Conservation (phyloP, 371 early-diverging fungal species). For the Mucor irregularis region DNA sequence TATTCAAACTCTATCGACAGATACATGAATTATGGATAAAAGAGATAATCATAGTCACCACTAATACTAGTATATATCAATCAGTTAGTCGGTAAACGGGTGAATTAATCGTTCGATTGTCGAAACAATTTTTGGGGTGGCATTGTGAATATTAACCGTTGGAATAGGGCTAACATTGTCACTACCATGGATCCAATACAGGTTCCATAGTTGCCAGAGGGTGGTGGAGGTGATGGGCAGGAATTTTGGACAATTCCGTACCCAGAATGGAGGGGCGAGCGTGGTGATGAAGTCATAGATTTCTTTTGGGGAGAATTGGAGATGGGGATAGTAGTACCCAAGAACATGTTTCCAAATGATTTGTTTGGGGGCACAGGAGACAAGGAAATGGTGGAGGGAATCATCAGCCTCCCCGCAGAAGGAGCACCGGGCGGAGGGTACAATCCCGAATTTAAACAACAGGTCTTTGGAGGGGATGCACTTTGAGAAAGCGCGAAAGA, state of each 20-base stretch:
- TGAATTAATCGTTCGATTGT: background rate
- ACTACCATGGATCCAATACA: background rate
- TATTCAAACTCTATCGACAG: too few relatives aligned
- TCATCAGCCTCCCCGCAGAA: background rate
- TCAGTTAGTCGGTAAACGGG: background rate
- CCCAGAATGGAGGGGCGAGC: background rate
- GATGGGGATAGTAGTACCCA: background rate
- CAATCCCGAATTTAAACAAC: background rate
- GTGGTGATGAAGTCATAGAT: background rate
- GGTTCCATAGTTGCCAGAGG: background rate
- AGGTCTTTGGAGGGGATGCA: background rate
- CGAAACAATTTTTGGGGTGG: background rate
- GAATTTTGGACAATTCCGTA: background rate
- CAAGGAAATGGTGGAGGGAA: background rate
- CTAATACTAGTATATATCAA: background rate
- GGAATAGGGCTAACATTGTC: background rate
- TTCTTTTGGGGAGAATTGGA: background rate
- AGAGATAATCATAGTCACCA: too few relatives aligned
- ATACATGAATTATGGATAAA: too few relatives aligned
- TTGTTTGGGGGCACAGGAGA: background rate
- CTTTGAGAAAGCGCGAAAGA: background rate
- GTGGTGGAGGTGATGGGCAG: background rate
- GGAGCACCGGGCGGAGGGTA: background rate
- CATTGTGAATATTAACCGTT: background rate
- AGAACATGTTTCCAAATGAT: background rate